A percentile compares a stretch with the other conserved stretches of the same genome.
phyloP scores from a whole-genome alignment of 208 protist genomes.

The Trypanosoma avium region DNA sequence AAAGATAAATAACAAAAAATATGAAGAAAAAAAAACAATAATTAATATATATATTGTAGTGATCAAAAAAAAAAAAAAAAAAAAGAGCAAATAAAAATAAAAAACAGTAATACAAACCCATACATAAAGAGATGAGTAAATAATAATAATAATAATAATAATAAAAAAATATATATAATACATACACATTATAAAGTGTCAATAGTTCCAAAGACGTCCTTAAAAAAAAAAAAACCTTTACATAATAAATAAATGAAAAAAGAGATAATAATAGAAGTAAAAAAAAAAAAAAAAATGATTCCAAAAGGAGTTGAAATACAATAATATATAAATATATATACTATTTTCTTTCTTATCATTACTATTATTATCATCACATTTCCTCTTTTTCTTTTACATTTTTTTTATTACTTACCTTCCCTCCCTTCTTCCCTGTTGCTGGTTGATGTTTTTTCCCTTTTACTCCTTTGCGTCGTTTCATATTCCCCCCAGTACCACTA shows the following conservation, averaged over 20 bases:
- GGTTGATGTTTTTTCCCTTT: background rate
- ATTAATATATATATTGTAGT: too few species aligned
- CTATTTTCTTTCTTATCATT: background rate
- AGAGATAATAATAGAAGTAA: constrained; percentile 2
- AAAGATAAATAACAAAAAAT: background rate
- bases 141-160: constrained; percentile 8
- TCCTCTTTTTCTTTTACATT: constrained; percentile 4
- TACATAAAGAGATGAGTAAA: background rate
- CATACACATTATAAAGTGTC: too few species aligned
- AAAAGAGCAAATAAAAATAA: background rate
- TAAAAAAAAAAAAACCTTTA: constrained; percentile 20
- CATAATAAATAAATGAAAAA: constrained; percentile 16
- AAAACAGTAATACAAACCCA: constrained; percentile 4
- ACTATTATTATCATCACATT: background rate
- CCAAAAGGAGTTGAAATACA: too few species aligned
- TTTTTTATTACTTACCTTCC: background rate
- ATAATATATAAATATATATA: too few species aligned
- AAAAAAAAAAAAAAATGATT: constrained; percentile 19
- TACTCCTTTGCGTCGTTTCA: background rate
- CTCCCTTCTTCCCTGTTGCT: background rate
- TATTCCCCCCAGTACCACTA: too few species aligned
- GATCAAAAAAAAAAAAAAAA: background rate
- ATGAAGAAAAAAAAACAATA: background rate
- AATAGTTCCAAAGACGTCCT: too few species aligned
- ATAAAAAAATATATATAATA: background rate